phyloP scores from a whole-genome alignment of 2,329 filamentous ascomycete species.

The Hymenoscyphus infarciens region DNA sequence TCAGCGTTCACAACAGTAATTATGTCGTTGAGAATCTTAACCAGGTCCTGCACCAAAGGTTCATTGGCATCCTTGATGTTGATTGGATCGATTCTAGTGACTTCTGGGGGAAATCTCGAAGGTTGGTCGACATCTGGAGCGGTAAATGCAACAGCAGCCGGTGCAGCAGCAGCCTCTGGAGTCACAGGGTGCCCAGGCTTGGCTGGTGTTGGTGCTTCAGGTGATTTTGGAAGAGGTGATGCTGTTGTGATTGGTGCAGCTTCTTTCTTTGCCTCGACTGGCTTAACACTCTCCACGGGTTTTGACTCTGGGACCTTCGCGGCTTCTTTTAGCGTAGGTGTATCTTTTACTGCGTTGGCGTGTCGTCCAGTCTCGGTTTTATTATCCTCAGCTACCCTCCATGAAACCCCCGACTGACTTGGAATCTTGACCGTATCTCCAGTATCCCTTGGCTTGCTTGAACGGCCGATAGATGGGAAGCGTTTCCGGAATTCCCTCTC shows the following conservation, averaged over 20 bases:
- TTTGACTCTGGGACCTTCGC: conserved; percentile 32
- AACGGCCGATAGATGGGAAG: conserved; percentile 55
- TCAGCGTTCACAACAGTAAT: conserved; percentile 92
- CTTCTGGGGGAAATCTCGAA: conserved; percentile 58
- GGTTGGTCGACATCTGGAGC: conserved; percentile 63
- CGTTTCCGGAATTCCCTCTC: conserved; percentile 89
- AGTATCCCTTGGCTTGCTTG: conserved; percentile 43
- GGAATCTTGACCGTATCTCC: conserved; percentile 78
- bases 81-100: conserved; percentile 71
- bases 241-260: conserved; percentile 25
- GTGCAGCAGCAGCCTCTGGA: conserved; percentile 7
- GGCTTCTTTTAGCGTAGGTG: conserved; percentile 27
- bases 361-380: conserved; percentile 54
- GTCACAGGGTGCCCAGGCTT: conserved; percentile 21
- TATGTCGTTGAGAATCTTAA: conserved; percentile 93
- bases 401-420: conserved; percentile 79
- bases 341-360: conserved; percentile 47
- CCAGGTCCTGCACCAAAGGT: conserved; percentile 85
- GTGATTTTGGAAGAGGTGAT: conserved; percentile 21
- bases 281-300: conserved; percentile 33
- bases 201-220: conserved; percentile 23
- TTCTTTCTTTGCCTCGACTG: conserved; percentile 37
- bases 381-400: conserved; percentile 65
- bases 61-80: conserved; percentile 73
- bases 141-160: conserved; percentile 35